Conservation (phyloP, 2,329 filamentous ascomycete species). For the Chaetomiaceae sp. region DNA sequence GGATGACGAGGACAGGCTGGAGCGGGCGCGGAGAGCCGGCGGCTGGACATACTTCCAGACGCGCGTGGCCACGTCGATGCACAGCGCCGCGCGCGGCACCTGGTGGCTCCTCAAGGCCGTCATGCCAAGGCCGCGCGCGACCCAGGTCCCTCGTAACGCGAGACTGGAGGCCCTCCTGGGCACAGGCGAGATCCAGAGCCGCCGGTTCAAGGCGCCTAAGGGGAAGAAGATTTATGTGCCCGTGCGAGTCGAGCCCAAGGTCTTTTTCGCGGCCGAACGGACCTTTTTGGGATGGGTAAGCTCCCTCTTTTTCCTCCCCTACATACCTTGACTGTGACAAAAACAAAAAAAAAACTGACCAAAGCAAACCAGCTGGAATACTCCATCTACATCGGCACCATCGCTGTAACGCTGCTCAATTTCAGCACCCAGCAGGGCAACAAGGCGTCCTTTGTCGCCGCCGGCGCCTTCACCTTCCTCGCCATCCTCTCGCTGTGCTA, state of each 20-base stretch:
- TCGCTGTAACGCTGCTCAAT: slow-evolving; percentile 79
- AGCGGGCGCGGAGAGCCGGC: slow-evolving; percentile 71
- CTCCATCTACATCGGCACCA: slow-evolving; percentile 86
- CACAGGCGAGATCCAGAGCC: slow-evolving; percentile 49
- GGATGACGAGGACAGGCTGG: slow-evolving; percentile 70
- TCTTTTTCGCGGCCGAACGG: slow-evolving; percentile 92
- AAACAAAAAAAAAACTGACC: background rate
- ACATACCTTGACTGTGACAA: background rate
- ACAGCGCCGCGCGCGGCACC: slow-evolving; percentile 38
- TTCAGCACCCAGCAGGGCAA: slow-evolving; percentile 58
- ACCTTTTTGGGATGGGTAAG: slow-evolving; percentile 91
- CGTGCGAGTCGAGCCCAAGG: slow-evolving; percentile 93
- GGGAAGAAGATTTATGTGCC: slow-evolving; percentile 95
- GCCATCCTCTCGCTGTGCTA: slow-evolving; percentile 78
- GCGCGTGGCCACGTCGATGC: slow-evolving; percentile 46
- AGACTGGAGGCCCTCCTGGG: slow-evolving; percentile 51
- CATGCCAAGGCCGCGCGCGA: slow-evolving; percentile 50
- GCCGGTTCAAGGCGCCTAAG: slow-evolving; percentile 66
- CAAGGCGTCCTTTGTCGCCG: slow-evolving; percentile 58
- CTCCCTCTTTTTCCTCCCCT: slow-evolving; percentile 15
- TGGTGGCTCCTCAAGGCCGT: slow-evolving; percentile 44
- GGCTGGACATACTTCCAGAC: slow-evolving; percentile 69
- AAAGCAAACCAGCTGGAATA: slow-evolving; percentile 74
- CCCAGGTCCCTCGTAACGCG: slow-evolving; percentile 54
- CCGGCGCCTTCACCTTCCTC: slow-evolving; percentile 76